Percentiles rank a stretch among this genome's conserved stretches.
These are phyloP conservation scores for Galeopsis tetrahit DNA, from an alignment of 257 asterid genomes.

Conservation along the genomic window DNA sequence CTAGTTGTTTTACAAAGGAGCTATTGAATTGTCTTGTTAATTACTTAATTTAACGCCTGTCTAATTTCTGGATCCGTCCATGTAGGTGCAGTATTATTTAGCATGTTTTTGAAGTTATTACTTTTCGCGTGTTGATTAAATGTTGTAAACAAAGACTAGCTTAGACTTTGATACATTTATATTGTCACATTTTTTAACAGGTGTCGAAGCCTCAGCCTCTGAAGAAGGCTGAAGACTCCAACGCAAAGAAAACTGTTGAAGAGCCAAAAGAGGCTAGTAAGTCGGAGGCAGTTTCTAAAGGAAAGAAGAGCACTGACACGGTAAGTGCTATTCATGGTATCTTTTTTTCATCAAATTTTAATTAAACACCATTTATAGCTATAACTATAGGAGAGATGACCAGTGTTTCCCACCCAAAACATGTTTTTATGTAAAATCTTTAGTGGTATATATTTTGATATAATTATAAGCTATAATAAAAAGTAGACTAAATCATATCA, in stretches of 20 bases:
- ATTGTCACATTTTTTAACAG: constrained; percentile 37
- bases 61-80: neutral
- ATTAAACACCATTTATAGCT: no score
- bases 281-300: constrained; percentile 50
- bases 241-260: constrained; percentile 51
- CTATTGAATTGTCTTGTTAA: neutral
- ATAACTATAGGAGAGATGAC: no score
- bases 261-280: constrained; percentile 50
- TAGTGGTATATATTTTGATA: neutral
- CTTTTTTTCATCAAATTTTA: no score
- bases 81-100: neutral
- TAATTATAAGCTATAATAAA: neutral
- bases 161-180: constrained; percentile 25
- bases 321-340: constrained; percentile 43
- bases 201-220: constrained; percentile 44
- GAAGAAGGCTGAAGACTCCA: constrained; percentile 66
- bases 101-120: constrained; percentile 16
- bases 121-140: constrained; percentile 6
- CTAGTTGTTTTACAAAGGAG: constrained; percentile 1
- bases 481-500: neutral
- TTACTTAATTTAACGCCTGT: neutral
- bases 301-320: constrained; percentile 47
- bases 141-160: constrained; percentile 15
- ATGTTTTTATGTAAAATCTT: no score
- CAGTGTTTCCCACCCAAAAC: neutral